These are phyloP conservation scores for Globisporangium splendens DNA, from an alignment of 352 stramenopile genomes.

Conservation along the genomic window DNA sequence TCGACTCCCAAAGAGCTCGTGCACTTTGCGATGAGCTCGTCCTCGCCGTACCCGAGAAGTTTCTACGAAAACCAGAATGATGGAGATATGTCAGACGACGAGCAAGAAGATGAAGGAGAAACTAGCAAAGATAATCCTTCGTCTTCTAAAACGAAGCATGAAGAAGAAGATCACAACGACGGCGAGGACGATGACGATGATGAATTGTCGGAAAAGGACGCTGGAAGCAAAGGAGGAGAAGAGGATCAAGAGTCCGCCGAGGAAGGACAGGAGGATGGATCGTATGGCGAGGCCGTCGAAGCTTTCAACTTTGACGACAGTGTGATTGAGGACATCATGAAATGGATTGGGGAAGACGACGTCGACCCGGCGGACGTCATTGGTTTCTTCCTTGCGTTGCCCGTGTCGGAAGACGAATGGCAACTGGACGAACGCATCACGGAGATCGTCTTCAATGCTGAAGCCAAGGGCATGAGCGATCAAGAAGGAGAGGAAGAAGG, in stretches of 20 bases:
- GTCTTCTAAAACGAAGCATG: neutral
- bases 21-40: slow-evolving; percentile 51
- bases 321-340: slow-evolving; percentile 38
- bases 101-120: slow-evolving; percentile 21
- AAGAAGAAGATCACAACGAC: slow-evolving; percentile 11
- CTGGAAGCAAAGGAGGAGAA: slow-evolving; percentile 8
- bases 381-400: slow-evolving; percentile 66
- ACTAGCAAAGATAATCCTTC: slow-evolving; percentile 7
- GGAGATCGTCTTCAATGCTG: slow-evolving; percentile 60
- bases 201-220: neutral
- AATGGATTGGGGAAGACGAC: slow-evolving; percentile 49
- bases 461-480: slow-evolving; percentile 29
- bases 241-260: slow-evolving; percentile 8
- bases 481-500: slow-evolving; percentile 22
- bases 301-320: slow-evolving; percentile 58
- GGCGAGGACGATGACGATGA: neutral
- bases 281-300: slow-evolving; percentile 51
- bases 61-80: slow-evolving; percentile 66
- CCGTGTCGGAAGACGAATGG: slow-evolving; percentile 76
- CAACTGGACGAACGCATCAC: slow-evolving; percentile 73
- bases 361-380: slow-evolving; percentile 58
- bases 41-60: slow-evolving; percentile 57
- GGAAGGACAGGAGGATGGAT: slow-evolving; percentile 13
- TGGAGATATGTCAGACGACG: slow-evolving; percentile 13
- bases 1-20: slow-evolving; percentile 42